Evolutionary conservation across 2,329 filamentous ascomycete genomes (phyloP), one percentile per base, ranked within the genome.

Genomic region (Penicillium sp.): DNA sequence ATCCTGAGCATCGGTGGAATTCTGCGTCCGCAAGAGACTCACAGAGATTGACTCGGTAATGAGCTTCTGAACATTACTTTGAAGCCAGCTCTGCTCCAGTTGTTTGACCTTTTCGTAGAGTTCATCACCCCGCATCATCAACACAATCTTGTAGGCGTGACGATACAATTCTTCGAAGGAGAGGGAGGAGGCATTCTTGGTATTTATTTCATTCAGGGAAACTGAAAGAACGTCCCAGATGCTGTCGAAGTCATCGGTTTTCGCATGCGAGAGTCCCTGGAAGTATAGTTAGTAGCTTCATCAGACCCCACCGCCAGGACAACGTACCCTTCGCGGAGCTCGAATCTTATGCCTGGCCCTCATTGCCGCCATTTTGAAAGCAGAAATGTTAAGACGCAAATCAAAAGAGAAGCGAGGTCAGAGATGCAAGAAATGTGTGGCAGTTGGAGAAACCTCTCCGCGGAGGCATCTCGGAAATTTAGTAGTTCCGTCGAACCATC

Each of bases 151-250:
- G 76, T 99, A 99, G 5, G 91, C 90, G 50, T 89, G 89, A 54
- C 94, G 88, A 75, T 99, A 99, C 1, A 99, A 83, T 67, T 96
- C 89, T 73, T 99, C 94, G 77, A 97, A 99, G 1, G 92, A 96
- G 2, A 99, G 83, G 14, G 83, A 82, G 9, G 92, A 95, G 56
- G 92, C 92, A 71, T 96, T 94, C 72, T 95, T 92, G 54, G 86
- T 89, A 76, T 97, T 92, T 47, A 99, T 97, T 68, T 96, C 90
- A 53, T 79, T 81, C 48, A 99, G 83, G 4, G 93, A 92, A 45
- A 86, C 82, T 43, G 86, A 81, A 7, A 99, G 83, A 42, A 86
- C 84, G 13, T 80, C 79, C 94, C 94, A 99, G 63, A 87, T 89
- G 3, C 83, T 80, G n/a, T 96, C 89, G 69, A 96, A 96, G 61